These are phyloP conservation scores for Petrea volubilis DNA, from an alignment of 257 asterid species.

Conservation along the genomic window DNA sequence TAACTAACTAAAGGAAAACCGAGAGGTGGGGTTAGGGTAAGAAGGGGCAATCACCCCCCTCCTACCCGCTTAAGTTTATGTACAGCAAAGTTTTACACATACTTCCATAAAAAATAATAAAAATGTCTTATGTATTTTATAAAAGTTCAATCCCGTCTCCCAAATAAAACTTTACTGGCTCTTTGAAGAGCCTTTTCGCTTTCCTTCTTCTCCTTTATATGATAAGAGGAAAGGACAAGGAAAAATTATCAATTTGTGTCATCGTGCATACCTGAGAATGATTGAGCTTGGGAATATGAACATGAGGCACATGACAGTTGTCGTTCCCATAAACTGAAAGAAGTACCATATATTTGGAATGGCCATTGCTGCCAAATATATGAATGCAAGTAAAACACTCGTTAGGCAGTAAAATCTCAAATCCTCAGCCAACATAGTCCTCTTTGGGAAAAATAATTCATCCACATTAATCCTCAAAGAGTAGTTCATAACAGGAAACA, in stretches of 20 bases:
- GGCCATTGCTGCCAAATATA: slow-evolving; percentile 71
- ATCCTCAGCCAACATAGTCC: slow-evolving; percentile 45
- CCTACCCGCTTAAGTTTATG: no score
- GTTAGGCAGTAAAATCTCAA: slow-evolving; percentile 64
- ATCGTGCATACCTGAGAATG: slow-evolving; percentile 65
- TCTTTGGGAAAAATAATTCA: slow-evolving; percentile 75
- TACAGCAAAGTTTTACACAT: no score
- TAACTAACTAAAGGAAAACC: neutral
- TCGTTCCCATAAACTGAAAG: slow-evolving; percentile 94
- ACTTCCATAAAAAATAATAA: no score
- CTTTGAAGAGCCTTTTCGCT: no score
- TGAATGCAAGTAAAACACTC: slow-evolving; percentile 49
- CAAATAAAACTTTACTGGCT: no score
- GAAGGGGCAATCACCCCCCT: no score
- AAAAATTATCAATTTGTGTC: neutral
- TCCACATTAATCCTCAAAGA: slow-evolving; percentile 78
- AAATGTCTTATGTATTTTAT: no score
- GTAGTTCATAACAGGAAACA: slow-evolving; percentile 95
- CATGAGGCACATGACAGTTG: slow-evolving; percentile 92
- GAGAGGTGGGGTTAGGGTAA: no score
- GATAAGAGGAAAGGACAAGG: neutral
- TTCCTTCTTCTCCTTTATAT: neutral
- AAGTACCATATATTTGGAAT: slow-evolving; percentile 90
- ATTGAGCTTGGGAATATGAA: slow-evolving; percentile 91
- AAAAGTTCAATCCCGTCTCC: no score